Percentiles rank a stretch among this genome's conserved stretches.
Conservation (phyloP, 2,329 filamentous ascomycete species). For the Cadophora malorum region DNA sequence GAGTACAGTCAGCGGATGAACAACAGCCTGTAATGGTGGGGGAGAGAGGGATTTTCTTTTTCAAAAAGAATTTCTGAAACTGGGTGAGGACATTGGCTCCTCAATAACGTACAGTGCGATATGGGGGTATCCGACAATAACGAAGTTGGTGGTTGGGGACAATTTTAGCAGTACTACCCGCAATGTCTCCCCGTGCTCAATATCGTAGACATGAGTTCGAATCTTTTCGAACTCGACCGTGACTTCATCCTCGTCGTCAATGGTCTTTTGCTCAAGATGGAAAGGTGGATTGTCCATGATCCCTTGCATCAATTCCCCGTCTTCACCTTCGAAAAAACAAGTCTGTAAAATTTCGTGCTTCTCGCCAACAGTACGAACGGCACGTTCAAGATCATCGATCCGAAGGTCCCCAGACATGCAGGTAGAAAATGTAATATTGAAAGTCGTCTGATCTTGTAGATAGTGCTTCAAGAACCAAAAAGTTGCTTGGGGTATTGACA, state of each 20-base stretch:
- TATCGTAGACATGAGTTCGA: slow-evolving; percentile 2
- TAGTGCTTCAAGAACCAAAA: slow-evolving; percentile 41
- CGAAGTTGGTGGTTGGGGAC: slow-evolving; percentile 43
- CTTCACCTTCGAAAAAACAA: slow-evolving; percentile 35
- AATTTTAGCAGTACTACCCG: neutral
- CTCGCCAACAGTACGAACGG: slow-evolving; percentile 32
- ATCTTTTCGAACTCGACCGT: neutral
- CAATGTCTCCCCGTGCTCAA: neutral
- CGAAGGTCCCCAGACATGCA: slow-evolving; percentile 33
- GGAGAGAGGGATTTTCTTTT: no score
- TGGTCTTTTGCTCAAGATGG: neutral
- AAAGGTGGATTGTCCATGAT: slow-evolving; percentile 22
- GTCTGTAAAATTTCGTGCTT: slow-evolving; percentile 42
- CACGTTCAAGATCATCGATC: slow-evolving; percentile 30
- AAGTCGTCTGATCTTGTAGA: slow-evolving; percentile 40
- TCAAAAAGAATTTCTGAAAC: no score
- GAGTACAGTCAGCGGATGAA: no score
- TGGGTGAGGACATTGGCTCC: no score
- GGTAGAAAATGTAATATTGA: slow-evolving; percentile 36
- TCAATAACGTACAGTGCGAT: slow-evolving; percentile 47
- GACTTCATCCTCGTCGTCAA: neutral
- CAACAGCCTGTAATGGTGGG: no score
- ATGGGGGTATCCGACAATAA: slow-evolving; percentile 55
- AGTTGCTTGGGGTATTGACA: slow-evolving; percentile 26
- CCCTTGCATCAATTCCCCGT: slow-evolving; percentile 4